Evolutionary conservation across 208 protist genomes (phyloP), one percentile per base, ranked within the genome.

Genomic region (Acanthamoeba healyi): DNA sequence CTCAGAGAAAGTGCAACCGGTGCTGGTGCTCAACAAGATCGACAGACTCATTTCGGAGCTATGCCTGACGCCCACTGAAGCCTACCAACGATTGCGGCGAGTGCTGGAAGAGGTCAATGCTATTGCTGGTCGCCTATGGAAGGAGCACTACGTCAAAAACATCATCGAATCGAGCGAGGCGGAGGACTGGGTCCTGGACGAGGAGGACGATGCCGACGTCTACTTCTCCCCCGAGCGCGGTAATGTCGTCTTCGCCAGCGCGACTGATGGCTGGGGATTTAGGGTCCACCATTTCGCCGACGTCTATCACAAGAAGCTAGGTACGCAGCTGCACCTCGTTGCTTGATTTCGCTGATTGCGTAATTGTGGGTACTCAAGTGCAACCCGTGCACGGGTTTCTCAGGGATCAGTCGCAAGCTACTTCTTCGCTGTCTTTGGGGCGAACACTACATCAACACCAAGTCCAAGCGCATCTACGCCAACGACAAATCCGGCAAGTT

Each of bases 1-100:
- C 94, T 89, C 94, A 32, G 99, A 99, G 94, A 97, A 98, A 14
- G 95, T 99, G 17, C 97, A 95, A 46, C 99, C 99, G 95, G 97
- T 97, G 88, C 97, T 99, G 26, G 98, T 99, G 14, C 96, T 99
- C 19, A 99, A 99, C 96, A 99, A 99, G 95, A 99, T 99, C 26
- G 99, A 99, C 96, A 46, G 94, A 46, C 82, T 98, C 24, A 98
- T 99, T 86, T 96, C 96, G 14, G 98, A 99, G 72, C 97, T 99
- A 91, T 96, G 99, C 93, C 95, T 98, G 77, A 96, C 98, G 81
- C 94, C 98, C 94, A 14, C 97, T 95, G 97, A 99, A 98, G 97
- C 99, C 58, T 97, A 99, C 90, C 95, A 98, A 56, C 98, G 99
- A 95, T 97, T 99, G 34, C 94, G 96, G 40, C 94, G 95, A 26